Evolutionary conservation across 768 basidiomycete genomes (phyloP).

Genomic region (Mycena crocata): DNA sequence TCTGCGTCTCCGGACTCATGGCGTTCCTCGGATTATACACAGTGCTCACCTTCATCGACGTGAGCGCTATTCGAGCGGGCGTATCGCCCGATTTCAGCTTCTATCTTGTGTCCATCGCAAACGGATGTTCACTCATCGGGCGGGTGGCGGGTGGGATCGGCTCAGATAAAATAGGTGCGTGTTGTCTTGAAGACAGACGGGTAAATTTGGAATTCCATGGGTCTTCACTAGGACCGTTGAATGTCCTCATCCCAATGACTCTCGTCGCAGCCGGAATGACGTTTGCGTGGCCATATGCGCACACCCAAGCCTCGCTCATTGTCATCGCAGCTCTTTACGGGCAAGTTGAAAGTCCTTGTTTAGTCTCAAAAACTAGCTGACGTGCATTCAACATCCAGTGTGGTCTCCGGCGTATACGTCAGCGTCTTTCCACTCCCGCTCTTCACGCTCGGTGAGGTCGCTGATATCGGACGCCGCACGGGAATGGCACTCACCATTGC

Average conservation of each 20-base stretch:
- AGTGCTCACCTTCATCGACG: slow-evolving; percentile 70
- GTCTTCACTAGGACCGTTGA: slow-evolving; percentile 61
- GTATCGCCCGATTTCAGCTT: slow-evolving; percentile 61
- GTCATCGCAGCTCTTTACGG: slow-evolving; percentile 67
- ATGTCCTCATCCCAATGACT: slow-evolving; percentile 66
- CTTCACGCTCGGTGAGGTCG: slow-evolving; percentile 61
- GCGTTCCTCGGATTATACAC: slow-evolving; percentile 75
- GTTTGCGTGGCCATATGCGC: slow-evolving; percentile 70
- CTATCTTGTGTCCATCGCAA: slow-evolving; percentile 72
- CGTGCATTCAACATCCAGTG: slow-evolving; percentile 40
- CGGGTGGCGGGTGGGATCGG: slow-evolving; percentile 61
- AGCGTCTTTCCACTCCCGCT: slow-evolving; percentile 60
- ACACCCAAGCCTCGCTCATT: slow-evolving; percentile 52
- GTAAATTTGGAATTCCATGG: background rate
- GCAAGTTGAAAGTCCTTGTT: slow-evolving; percentile 44
- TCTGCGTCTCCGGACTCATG: slow-evolving; percentile 58
- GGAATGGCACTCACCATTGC: slow-evolving; percentile 66
- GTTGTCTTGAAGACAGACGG: too few relatives aligned
- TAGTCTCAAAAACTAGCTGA: background rate
- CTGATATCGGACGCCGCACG: slow-evolving; percentile 66
- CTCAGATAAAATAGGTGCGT: slow-evolving; percentile 63
- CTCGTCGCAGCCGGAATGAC: slow-evolving; percentile 62
- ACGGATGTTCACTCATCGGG: slow-evolving; percentile 68
- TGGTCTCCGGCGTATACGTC: slow-evolving; percentile 63
- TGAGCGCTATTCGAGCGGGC: slow-evolving; percentile 61